Base-by-base conservation (phyloP, 1,139 yeast genomes). In the Blastobotrys illinoisensis region DNA sequence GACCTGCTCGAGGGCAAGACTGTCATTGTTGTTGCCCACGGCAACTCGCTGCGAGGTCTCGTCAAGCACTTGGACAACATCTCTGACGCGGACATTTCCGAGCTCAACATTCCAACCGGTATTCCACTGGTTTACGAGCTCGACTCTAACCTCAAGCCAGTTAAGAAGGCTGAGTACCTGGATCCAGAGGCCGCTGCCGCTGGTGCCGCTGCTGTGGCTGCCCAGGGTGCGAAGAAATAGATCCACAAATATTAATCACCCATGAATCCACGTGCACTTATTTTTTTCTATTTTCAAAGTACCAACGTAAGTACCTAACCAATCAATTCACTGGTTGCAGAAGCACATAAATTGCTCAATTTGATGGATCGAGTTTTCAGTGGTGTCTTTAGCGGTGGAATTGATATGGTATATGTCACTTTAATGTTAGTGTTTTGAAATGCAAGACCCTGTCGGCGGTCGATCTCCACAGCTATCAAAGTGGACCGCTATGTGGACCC, bases 141-240 rank as follows among this genome's bases (percentile, higher is more conserved):
- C 72, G 97, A 91, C 74, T 86, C 81, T 59, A 71, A 80, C 70
- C 86, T 91, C 78, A 83, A 83, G 77, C 97, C 97, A 77, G 79
- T 85, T 71, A 90, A 90, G 84, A 88, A 91, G 64, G 86, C 95
- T 67, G 88, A 90, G 82, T 91, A 91, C 85, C 86, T 91, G 78
- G 98, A 91, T 79, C 98, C 98, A 68, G 97, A 89, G 79, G 98
- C 97, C 71, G 98, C 98, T 71, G 97, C 90, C 63, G 97, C 97
- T 58, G 98, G 98, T 81, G 98, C 98, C 64, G 97, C 97, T 70
- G 97, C 97, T 58, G 98, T 91, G 66, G 98, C 98, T 68, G 89
- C 89, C 70, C 98, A 91, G 81, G 98, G 98, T 75, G 77, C 73
- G 67, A 79, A 80, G 78, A 51, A 56, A 43, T 50, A 47, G 47